Percentiles rank a stretch among this genome's conserved stretches.
Evolutionary conservation across 257 asterid species (phyloP).

Genomic region (Oldenlandia corymbosa): DNA sequence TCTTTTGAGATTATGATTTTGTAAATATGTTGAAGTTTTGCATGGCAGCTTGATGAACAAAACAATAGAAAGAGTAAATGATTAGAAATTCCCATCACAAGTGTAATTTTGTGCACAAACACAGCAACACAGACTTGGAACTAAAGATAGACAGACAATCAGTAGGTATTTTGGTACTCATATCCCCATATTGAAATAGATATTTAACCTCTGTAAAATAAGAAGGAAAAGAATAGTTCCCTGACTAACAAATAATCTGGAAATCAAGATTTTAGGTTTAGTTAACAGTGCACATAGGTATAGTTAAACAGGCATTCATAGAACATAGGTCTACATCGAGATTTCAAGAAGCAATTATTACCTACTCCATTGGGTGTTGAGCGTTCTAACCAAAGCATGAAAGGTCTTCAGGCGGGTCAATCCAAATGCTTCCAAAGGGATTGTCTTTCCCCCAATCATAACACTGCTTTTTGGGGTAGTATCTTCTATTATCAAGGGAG

Average conservation of each 20-base stretch:
- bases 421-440: slow-evolving; percentile 75
- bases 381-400: slow-evolving; percentile 41
- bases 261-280: background rate
- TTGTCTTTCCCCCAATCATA: slow-evolving; percentile 85
- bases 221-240: too few relatives aligned
- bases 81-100: background rate
- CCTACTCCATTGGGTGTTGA: slow-evolving; percentile 11
- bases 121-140: too few relatives aligned
- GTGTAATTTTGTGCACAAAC: background rate
- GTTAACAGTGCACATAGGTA: background rate
- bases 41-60: too few relatives aligned
- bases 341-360: background rate
- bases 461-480: slow-evolving; percentile 71
- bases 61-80: background rate
- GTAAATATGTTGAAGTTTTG: background rate
- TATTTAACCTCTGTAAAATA: background rate
- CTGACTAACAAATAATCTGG: too few relatives aligned
- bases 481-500: slow-evolving; percentile 53
- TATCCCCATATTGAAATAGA: too few relatives aligned
- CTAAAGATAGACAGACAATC: too few relatives aligned
- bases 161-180: too few relatives aligned
- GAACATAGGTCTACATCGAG: background rate
- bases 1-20: background rate
- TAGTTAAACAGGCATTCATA: background rate
- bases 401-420: slow-evolving; percentile 76